These are phyloP conservation scores for Lepiota subincarnata DNA, from an alignment of 768 basidiomycete species.

Conservation along the genomic window DNA sequence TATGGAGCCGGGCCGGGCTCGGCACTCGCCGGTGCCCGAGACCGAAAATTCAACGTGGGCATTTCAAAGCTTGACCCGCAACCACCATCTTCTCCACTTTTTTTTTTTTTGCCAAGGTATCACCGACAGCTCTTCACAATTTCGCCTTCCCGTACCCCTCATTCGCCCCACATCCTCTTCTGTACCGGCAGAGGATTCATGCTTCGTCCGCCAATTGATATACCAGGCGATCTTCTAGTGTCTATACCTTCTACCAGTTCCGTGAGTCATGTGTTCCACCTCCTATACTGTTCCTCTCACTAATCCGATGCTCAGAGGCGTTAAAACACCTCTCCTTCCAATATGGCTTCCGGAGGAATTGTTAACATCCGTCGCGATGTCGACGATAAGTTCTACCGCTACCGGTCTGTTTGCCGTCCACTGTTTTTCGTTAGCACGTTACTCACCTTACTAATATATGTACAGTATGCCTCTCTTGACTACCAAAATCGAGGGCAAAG, in stretches of 20 bases:
- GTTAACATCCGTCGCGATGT: conserved; percentile 96
- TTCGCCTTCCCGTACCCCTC: conserved; percentile 51
- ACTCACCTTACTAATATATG: conserved; percentile 12
- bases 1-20: neutral
- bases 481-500: conserved; percentile 98
- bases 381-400: conserved; percentile 95
- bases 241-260: conserved; percentile 48
- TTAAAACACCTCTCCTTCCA: conserved; percentile 55
- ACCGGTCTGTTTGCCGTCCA: conserved; percentile 51
- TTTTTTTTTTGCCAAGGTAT: conserved; percentile 21
- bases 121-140: conserved; percentile 48
- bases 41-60: conserved; percentile 13
- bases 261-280: conserved; percentile 31
- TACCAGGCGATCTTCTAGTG: conserved; percentile 57
- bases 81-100: conserved; percentile 11
- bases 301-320: conserved; percentile 36
- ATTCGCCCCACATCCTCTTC: conserved; percentile 44
- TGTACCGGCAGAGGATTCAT: conserved; percentile 83
- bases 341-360: conserved; percentile 73
- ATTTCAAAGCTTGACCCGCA: conserved; percentile 8
- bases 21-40: conserved; percentile 5
- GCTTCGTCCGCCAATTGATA: conserved; percentile 85
- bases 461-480: conserved; percentile 88
- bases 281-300: neutral
- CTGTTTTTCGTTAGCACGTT: neutral